Base-by-base conservation (phyloP, 495 filamentous ascomycete genomes). In the Chaetomium cochliodes region DNA sequence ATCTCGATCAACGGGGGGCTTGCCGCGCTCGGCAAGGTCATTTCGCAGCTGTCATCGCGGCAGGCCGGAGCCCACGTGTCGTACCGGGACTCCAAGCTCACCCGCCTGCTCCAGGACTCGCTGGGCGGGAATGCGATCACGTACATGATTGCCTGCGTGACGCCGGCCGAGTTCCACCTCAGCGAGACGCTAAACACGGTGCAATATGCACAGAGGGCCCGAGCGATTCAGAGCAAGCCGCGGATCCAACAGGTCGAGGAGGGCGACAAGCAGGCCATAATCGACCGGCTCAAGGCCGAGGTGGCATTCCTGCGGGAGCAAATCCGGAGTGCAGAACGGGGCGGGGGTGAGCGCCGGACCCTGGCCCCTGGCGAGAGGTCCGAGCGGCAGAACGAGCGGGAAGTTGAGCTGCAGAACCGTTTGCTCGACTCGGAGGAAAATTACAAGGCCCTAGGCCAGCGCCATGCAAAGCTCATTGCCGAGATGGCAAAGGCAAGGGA, bases 81-180 rank as follows among this genome's bases (percentile, higher is more conserved):
- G 7, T 99, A 99, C 76, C 92, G 94, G 46, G 94, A 99, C 77
- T 99, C 94, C 16, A 92, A 90, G 74, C 88, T 99, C 61, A 99
- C 94, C 18, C 90, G 94, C 58, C 83, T 99, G 15, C 86, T 99
- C 18, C 96, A 98, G 80, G 94, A 99, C 75, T 99, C 94, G 2
- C 81, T 99, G n/a, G 94, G 94, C 53, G 96, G 96, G 5, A 98
- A 96, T 72, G 96, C 94, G 0, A 96, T 96, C 70, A 99, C 94
- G 1, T 99, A 98, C 77, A 97, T 99, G 94, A 93, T 99, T 79
- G 94, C 94, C 33, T 99, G 94, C 78, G 93, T 99, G 26, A 98
- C 92, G 7, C 94, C 93, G 7, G 92, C 92, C 16, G 93, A 96
- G 71, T 99, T 98, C 74, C 93, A 99, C 75, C 81, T 98, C 20